Base-by-base conservation (phyloP, 768 basidiomycete genomes). In the Hericium rajendrae region DNA sequence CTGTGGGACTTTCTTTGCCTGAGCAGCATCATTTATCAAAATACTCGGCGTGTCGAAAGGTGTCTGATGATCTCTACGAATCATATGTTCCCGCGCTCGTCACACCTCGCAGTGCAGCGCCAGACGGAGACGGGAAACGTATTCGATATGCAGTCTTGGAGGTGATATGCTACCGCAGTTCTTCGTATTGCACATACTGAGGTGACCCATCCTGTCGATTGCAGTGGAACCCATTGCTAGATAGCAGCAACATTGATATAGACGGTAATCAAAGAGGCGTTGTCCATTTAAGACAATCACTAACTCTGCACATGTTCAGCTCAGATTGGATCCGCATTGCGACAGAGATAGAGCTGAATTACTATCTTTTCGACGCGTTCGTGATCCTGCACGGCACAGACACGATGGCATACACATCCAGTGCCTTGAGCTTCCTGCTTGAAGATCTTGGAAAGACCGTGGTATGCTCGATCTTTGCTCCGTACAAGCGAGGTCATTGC, bases 381-480 rank as follows among this genome's bases (percentile, higher is more conserved):
- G 84, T 97, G 18, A 74, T 97, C 32, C 72, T 95, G 18, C 93
- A 95, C 66, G 93, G 93, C 38, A 92, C 90, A 10, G 94, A 95
- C 66, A 93, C 90, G 1, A 93, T 94, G 89, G 83, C 84, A 16
- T 94, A 92, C 70, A 86, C 87, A 8, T 83, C 92, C 8, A 92
- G 91, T 51, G 91, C 93, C 3, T 76, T 95, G 39, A 89, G 88
- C 66, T 97, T 97, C 69, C 71, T 97, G 55, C 77, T 97, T 6
- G 93, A 97, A 71, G 92, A 97, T 62, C 78, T 97, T 3, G 91
- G 92, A 51, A 94, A 92, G 73, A 93, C 91, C 1, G 87, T 94
- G 64, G 89, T 91, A 76, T 39, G 75, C 15, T 55, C 38, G 12
- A 39, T 32, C 11, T 15, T 22, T 37, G 9, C 28, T 55, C n/a